Evolutionary conservation across 345 rosid species (phyloP).

Genomic region (Populus euphratica): DNA sequence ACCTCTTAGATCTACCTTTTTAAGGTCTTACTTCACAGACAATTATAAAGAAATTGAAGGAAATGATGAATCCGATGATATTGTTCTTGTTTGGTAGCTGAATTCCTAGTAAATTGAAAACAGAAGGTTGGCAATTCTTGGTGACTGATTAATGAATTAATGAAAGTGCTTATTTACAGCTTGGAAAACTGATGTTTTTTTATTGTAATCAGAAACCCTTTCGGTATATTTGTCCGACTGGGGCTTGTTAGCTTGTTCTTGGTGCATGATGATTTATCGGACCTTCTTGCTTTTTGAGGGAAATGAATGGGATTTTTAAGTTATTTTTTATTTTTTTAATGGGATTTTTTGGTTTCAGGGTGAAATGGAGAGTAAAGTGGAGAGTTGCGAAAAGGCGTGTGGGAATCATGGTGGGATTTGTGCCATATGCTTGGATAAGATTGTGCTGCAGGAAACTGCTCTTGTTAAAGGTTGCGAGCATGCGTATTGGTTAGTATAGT

Average conservation of each 20-base stretch:
- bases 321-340: neutral
- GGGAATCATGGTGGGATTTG: constrained; percentile 72
- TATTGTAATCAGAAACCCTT: neutral
- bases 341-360: constrained; percentile 34
- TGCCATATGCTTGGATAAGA: constrained; percentile 81
- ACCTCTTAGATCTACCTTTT: neutral
- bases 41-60: neutral
- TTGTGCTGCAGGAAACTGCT: constrained; percentile 81
- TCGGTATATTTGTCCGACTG: neutral
- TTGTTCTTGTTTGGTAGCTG: neutral
- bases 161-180: neutral
- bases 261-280: neutral
- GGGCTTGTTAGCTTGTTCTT: neutral
- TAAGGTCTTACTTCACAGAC: neutral
- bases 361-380: constrained; percentile 29
- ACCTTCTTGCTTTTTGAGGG: neutral
- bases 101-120: neutral
- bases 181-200: neutral
- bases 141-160: neutral
- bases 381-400: constrained; percentile 34
- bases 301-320: neutral
- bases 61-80: neutral
- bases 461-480: constrained; percentile 95
- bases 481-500: constrained; percentile 66
- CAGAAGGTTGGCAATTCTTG: neutral